phyloP scores from a whole-genome alignment of 2,329 filamentous ascomycete species.

The Phialocephala subalpina region DNA sequence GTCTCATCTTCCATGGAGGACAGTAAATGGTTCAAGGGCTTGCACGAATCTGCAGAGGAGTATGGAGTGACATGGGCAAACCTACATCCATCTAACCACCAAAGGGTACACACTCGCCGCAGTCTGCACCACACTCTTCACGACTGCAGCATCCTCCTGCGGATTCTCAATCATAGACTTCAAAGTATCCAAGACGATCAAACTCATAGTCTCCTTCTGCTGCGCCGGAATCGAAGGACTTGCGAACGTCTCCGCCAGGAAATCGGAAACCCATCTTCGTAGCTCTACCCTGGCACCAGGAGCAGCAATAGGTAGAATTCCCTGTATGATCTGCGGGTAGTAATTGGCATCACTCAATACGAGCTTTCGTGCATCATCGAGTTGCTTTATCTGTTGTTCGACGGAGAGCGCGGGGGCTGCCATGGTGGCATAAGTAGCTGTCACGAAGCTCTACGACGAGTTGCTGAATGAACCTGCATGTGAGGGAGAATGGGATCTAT shows the following conservation, averaged over 20 bases:
- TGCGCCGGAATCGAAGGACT: slow-evolving; percentile 81
- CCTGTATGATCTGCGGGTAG: slow-evolving; percentile 91
- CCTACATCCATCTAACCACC: slow-evolving; percentile 93
- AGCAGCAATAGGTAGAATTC: slow-evolving; percentile 90
- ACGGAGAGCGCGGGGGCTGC: slow-evolving; percentile 64
- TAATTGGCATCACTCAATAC: slow-evolving; percentile 87
- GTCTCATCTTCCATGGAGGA: background rate
- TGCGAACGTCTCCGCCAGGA: slow-evolving; percentile 94
- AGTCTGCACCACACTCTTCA: slow-evolving; percentile 87
- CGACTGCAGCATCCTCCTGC: slow-evolving; percentile 79
- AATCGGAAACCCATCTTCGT: slow-evolving; percentile 95
- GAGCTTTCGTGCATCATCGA: slow-evolving; percentile 89
- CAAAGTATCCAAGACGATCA: slow-evolving; percentile 81
- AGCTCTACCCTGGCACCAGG: slow-evolving; percentile 78
- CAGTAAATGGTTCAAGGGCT: slow-evolving; percentile 7
- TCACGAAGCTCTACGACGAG: slow-evolving; percentile 37
- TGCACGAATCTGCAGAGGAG: slow-evolving; percentile 29
- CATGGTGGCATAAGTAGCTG: slow-evolving; percentile 49
- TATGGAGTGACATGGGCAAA: slow-evolving; percentile 47
- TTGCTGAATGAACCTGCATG: slow-evolving; percentile 31
- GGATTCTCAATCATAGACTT: slow-evolving; percentile 73
- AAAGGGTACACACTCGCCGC: slow-evolving; percentile 93
- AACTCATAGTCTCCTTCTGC: slow-evolving; percentile 82
- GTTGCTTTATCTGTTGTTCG: slow-evolving; percentile 82
- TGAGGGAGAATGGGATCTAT: slow-evolving; percentile 25